Base-by-base conservation (phyloP, 805 yeast species). In the Saccharomycopsis fermentans region DNA sequence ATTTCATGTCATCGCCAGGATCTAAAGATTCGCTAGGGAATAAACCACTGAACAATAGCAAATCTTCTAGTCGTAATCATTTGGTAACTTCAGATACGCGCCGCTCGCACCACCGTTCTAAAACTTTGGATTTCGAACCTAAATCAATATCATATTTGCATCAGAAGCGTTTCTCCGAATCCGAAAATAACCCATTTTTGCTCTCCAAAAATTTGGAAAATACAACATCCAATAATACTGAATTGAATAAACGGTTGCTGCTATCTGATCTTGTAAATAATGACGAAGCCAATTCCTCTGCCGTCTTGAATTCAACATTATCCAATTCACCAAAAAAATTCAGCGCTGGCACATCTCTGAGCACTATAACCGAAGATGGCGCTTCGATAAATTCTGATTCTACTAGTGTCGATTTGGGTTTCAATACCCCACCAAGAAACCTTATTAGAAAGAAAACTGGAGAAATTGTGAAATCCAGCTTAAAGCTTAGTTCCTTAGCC, bases 371-470 rank as follows among this genome's bases (percentile, higher is more conserved):
- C 2, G 50, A 43, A 21, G 17, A 43, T 43, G 26, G 50, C 29
- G 50, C n/a, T 24, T 43, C 50, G 24, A 14, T 29, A 21, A 11
- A 16, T 21, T 19, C 29, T 2, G 26, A 43, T 21, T 9, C 50
- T 21, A 14, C n/a, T 19, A 51, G 29, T 35, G 17, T 35, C 26
- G 47, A 53, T 34, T 35, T 24, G n/a, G 26, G 34, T 9, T 26
- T 26, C 19, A 27, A 26, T 8, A 68, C 70, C 16, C 74, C 75
- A 3, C 26, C 50, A 21, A 43, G 14, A 71, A 43, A 43, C 17
- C 50, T 87, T 57, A 80, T 89, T 3, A 82, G 95, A 54, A 91
- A 90, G 69, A 90, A 90, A 69, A 81, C 90, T 0, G 97, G 96
- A n/a, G 96, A 90, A 67, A 73, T 87, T 51, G 86, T 89, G 52